Evolutionary conservation across 768 basidiomycete species (phyloP).

Genomic region (Xanthoconium purpureum): DNA sequence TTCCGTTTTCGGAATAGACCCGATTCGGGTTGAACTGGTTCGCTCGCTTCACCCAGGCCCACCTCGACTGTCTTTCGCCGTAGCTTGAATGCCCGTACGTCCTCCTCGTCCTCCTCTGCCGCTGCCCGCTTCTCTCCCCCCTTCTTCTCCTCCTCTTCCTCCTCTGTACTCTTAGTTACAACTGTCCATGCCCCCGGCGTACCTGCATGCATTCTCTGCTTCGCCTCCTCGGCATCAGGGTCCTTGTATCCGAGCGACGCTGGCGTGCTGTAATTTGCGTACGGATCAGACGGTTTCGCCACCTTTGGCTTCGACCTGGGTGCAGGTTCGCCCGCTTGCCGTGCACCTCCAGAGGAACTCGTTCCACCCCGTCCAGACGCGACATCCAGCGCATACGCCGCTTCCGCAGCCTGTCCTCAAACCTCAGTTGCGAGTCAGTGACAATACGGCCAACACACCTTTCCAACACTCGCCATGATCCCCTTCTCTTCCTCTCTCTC

Average conservation of each 20-base stretch:
- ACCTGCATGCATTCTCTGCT: slow-evolving; percentile 61
- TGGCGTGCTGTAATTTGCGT: slow-evolving; percentile 85
- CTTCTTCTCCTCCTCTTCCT: slow-evolving; percentile 26
- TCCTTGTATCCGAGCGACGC: slow-evolving; percentile 79
- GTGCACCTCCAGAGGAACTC: slow-evolving; percentile 12
- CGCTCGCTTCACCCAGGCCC: slow-evolving; percentile 53
- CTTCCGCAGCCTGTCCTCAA: slow-evolving; percentile 62
- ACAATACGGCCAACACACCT: slow-evolving; percentile 39
- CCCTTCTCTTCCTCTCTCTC: slow-evolving; percentile 81
- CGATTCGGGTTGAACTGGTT: slow-evolving; percentile 5
- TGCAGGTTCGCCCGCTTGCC: slow-evolving; percentile 2
- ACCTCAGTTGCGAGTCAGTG: not conserved
- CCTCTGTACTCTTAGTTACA: slow-evolving; percentile 33
- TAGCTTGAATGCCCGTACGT: slow-evolving; percentile 59
- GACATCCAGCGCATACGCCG: slow-evolving; percentile 76
- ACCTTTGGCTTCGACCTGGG: slow-evolving; percentile 39
- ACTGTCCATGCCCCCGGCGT: slow-evolving; percentile 77
- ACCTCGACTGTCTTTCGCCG: slow-evolving; percentile 56
- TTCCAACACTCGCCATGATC: slow-evolving; percentile 84
- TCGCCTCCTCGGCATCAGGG: slow-evolving; percentile 69
- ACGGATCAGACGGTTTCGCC: slow-evolving; percentile 58
- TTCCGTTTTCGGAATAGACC: slow-evolving; percentile 23
- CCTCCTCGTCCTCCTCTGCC: slow-evolving; percentile 48
- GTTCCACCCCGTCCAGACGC: slow-evolving; percentile 54
- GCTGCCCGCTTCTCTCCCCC: slow-evolving; percentile 30